Conservation (phyloP, 208 protist species). For the Wallacemonas sp. region DNA sequence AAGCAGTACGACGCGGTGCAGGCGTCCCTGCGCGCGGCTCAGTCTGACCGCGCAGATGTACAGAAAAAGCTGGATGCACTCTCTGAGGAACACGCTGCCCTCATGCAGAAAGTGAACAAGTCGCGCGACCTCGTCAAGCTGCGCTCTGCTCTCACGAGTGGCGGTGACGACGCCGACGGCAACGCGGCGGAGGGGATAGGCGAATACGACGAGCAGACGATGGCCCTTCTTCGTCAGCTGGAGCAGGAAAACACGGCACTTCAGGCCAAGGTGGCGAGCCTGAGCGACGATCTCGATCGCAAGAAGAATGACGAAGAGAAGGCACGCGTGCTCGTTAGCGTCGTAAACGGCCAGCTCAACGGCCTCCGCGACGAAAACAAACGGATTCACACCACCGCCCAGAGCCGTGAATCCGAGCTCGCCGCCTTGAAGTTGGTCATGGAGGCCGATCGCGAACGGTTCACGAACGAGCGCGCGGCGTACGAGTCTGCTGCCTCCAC, state of each 20-base stretch:
- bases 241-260: constrained; percentile 55
- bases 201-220: constrained; percentile 61
- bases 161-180: not conserved
- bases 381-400: constrained; percentile 49
- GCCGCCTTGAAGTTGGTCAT: constrained; percentile 48
- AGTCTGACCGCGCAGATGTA: constrained; percentile 13
- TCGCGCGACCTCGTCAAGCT: constrained; percentile 15
- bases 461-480: constrained; percentile 31
- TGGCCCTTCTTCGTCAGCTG: constrained; percentile 74
- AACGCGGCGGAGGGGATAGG: constrained; percentile 1
- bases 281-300: constrained; percentile 59
- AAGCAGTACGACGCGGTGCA: constrained; percentile 22
- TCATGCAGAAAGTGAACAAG: constrained; percentile 2
- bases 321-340: constrained; percentile 71
- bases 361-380: constrained; percentile 73
- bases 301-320: constrained; percentile 83
- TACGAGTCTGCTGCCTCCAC: constrained; percentile 43
- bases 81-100: constrained; percentile 1
- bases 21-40: not conserved
- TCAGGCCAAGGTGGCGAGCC: constrained; percentile 40
- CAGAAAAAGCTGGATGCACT: constrained; percentile 5
- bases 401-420: constrained; percentile 39
- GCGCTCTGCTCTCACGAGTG: constrained; percentile 6
- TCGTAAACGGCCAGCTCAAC: constrained; percentile 87
- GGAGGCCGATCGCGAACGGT: constrained; percentile 34